phyloP scores from a whole-genome alignment of 2,329 filamentous ascomycete genomes.

The Clonostachys solani region DNA sequence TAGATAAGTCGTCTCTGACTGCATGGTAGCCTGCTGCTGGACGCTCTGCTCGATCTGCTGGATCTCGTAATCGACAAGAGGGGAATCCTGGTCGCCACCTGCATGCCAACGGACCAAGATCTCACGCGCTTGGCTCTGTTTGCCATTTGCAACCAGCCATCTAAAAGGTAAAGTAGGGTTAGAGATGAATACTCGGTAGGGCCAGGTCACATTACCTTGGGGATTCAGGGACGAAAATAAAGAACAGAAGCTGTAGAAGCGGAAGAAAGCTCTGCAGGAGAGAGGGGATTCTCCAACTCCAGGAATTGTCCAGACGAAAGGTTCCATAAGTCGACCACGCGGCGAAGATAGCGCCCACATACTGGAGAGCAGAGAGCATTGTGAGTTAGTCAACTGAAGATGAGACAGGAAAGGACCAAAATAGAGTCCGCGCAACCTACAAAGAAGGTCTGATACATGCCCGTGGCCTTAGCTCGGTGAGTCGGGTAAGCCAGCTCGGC shows the following conservation, averaged over 20 bases:
- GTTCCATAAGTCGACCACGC: constrained; percentile 16
- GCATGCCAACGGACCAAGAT: constrained; percentile 32
- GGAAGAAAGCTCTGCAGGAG: constrained; percentile 9
- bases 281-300: constrained; percentile 12
- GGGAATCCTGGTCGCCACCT: constrained; percentile 24
- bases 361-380: neutral
- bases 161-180: neutral
- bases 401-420: neutral
- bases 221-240: constrained; percentile 4
- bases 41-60: constrained; percentile 10
- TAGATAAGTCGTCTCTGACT: neutral
- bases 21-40: too few relatives aligned
- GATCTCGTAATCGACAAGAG: constrained; percentile 13
- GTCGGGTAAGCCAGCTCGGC: constrained; percentile 2
- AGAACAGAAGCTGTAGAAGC: constrained; percentile 2
- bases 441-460: neutral
- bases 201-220: neutral
- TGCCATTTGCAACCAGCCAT: constrained; percentile 24
- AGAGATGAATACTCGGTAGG: too few relatives aligned
- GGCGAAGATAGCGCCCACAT: constrained; percentile 12
- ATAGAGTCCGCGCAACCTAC: neutral
- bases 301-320: constrained; percentile 6
- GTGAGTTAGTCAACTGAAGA: neutral
- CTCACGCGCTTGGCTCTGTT: constrained; percentile 21
- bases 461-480: constrained; percentile 1